phyloP scores from a whole-genome alignment of 352 stramenopile genomes.

The Globisporangium lucens region DNA sequence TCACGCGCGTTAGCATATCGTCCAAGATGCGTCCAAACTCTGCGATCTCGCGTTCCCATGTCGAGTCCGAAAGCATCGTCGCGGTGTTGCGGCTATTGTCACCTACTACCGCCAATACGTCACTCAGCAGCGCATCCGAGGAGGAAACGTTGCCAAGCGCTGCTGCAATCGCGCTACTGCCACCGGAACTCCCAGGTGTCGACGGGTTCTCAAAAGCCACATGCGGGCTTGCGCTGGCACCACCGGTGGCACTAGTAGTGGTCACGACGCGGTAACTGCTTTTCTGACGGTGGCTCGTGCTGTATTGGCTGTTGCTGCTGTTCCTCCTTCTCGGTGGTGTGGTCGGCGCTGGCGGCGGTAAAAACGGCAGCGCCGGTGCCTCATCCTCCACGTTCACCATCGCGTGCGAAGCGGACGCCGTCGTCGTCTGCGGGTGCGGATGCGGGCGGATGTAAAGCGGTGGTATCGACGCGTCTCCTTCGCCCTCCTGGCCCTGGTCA shows the following conservation, averaged over 20 bases:
- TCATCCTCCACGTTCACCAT: not conserved
- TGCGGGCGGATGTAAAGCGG: conserved; percentile 6
- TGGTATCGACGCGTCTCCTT: conserved; percentile 4
- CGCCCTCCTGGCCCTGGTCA: conserved; percentile 13
- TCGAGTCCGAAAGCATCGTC: conserved; percentile 55
- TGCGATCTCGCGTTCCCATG: conserved; percentile 71
- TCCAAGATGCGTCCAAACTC: conserved; percentile 71
- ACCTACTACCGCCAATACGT: not conserved
- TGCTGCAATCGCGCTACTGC: conserved; percentile 7
- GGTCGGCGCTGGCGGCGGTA: conserved; percentile 4
- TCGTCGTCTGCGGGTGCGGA: not conserved
- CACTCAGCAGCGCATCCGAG: conserved; percentile 1
- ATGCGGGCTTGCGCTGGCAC: conserved; percentile 5
- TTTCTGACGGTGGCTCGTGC: conserved; percentile 2
- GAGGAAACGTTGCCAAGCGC: conserved; percentile 10
- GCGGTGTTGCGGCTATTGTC: conserved; percentile 16
- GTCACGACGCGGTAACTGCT: not conserved
- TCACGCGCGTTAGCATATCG: conserved; percentile 66
- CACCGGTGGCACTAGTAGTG: not conserved
- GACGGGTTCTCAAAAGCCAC: conserved; percentile 2
- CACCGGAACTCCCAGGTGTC: not conserved
- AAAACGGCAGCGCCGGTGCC: not conserved
- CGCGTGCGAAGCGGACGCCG: not conserved
- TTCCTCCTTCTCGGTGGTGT: conserved; percentile 10
- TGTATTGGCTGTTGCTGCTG: not conserved